phyloP scores from a whole-genome alignment of 495 filamentous ascomycete species.

The Tuber calosporum region DNA sequence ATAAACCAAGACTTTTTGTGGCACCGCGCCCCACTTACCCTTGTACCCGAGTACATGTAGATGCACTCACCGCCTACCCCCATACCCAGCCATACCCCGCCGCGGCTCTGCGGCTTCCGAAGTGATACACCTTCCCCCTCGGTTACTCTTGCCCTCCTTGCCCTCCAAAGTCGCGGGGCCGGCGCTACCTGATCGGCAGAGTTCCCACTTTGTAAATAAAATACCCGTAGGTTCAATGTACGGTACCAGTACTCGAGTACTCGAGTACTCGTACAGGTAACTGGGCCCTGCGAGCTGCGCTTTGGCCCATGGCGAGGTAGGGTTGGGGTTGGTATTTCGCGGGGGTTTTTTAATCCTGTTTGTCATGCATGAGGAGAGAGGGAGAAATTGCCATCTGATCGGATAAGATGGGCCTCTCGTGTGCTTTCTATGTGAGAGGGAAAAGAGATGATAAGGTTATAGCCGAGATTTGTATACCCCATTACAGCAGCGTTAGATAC shows the following conservation, averaged over 20 bases:
- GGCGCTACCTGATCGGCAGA: no score
- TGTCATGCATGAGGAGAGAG: background rate
- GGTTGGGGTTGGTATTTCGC: background rate
- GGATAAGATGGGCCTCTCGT: background rate
- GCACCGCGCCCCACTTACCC: no score
- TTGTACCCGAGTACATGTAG: no score
- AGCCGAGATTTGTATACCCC: background rate
- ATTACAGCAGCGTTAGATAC: background rate
- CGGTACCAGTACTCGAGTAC: no score
- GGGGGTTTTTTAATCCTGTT: background rate
- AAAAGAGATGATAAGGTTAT: background rate
- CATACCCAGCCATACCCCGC: background rate
- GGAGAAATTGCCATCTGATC: background rate
- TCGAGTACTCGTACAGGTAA: no score
- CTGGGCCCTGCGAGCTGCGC: background rate
- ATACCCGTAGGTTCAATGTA: no score
- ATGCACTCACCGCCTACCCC: background rate
- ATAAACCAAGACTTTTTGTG: no score
- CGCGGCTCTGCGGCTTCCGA: background rate
- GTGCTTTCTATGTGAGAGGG: background rate
- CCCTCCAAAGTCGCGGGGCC: background rate
- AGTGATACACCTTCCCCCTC: background rate
- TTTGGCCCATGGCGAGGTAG: background rate
- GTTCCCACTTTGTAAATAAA: no score
- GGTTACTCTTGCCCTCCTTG: background rate